Base-by-base conservation (phyloP, 768 basidiomycete genomes). In the Pleurotus ostreatus region DNA sequence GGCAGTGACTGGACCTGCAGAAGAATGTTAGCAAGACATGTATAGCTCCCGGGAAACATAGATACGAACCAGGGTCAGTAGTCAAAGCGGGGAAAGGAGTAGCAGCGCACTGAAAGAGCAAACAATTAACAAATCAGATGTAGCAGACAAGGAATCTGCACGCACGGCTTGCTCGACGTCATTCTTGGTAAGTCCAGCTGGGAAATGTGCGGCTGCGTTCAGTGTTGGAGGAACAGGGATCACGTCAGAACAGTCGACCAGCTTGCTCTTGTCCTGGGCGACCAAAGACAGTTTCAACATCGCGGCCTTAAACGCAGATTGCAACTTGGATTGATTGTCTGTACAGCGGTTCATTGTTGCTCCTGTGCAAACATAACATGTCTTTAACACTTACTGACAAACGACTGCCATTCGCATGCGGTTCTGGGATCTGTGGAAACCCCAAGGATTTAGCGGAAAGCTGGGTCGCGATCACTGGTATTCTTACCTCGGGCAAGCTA, bases 231-330 rank as follows among this genome's bases (percentile, higher is more conserved):
- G 62, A 15, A 58, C 52, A 25, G 71, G 72, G 23, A 73, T 70
- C 44, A 71, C 68, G 16, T 73, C 71, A 4, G 71, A 71, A 63
- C 73, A 74, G 61, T 73, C 74, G 34, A 69, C 57, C 49, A 38
- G 5, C 16, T 41, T 22, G 39, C 16, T 41, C 39, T 53, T 55
- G 56, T 70, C 61, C 30, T 71, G 66, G 9, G 69, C 71, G 20
- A 71, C 46, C 20, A 68, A 55, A 7, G 68, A 63, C 22, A 73
- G 61, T 58, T 72, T 72, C 15, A 63, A 54, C 67, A 72, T 71
- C 7, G 68, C 71, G 9, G 57, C 61, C 15, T 44, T 46, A 65
- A 71, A 72, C 6, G 57, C 58, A 18, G 38, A 23, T 20, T 59
- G 52, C 59, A 70, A 55, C 23, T 46, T 54, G 12, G 57, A 47